Evolutionary conservation across 495 filamentous ascomycete genomes (phyloP).

Genomic region (Lasiosphaeris hirsuta): DNA sequence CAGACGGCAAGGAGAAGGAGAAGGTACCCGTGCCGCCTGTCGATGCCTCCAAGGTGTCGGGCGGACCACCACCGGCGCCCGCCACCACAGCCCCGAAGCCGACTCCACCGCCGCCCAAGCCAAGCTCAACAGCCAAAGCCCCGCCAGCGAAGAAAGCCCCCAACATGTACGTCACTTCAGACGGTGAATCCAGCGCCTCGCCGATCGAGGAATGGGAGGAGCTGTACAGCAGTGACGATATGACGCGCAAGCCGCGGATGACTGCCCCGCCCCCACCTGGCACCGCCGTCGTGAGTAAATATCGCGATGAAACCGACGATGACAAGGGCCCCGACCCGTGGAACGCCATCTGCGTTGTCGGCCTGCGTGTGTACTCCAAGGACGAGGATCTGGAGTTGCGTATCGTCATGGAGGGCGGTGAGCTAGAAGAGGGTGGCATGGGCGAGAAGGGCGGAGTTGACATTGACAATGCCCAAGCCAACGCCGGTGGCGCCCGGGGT

Average conservation of each 20-base stretch:
- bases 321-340: slow-evolving; percentile 47
- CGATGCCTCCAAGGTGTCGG: slow-evolving; percentile 21
- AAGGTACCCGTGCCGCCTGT: slow-evolving; percentile 32
- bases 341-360: slow-evolving; percentile 50
- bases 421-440: slow-evolving; percentile 48
- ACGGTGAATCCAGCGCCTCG: slow-evolving; percentile 47
- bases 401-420: slow-evolving; percentile 48
- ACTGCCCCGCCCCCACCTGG: slow-evolving; percentile 28
- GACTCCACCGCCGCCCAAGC: neutral
- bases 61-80: slow-evolving; percentile 21
- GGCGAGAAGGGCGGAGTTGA: slow-evolving; percentile 48
- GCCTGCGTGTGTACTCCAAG: slow-evolving; percentile 49
- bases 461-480: slow-evolving; percentile 49
- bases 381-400: slow-evolving; percentile 45
- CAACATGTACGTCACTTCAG: slow-evolving; percentile 35
- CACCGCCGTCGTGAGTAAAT: slow-evolving; percentile 35
- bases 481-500: slow-evolving; percentile 42
- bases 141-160: slow-evolving; percentile 16
- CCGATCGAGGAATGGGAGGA: slow-evolving; percentile 50
- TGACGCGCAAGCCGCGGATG: slow-evolving; percentile 46
- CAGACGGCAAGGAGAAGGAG: slow-evolving; percentile 24
- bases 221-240: slow-evolving; percentile 49
- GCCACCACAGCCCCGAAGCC: slow-evolving; percentile 8
- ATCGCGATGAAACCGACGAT: slow-evolving; percentile 41
- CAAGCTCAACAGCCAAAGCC: neutral